Percentiles rank a stretch among this genome's conserved stretches.
Conservation (phyloP, 148 eudicot genomes). For the Fagopyrum tataricum region DNA sequence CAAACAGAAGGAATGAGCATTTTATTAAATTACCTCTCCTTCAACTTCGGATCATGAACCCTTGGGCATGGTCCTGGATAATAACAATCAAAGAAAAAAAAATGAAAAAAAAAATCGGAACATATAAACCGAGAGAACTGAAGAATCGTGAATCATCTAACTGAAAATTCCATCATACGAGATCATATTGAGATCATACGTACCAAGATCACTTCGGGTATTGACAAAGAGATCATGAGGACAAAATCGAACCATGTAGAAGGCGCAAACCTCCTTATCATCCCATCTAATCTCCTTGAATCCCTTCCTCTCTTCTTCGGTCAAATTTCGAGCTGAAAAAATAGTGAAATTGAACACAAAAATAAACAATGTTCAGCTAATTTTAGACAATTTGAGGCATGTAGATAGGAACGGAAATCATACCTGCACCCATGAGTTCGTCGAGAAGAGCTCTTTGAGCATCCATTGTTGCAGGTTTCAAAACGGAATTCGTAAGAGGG, state of each 20-base stretch:
- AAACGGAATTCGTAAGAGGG: background rate
- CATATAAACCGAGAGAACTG: background rate
- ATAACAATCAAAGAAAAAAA: background rate
- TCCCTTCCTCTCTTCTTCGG: constrained; percentile 91
- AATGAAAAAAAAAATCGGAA: background rate
- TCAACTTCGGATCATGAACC: constrained; percentile 85
- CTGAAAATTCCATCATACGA: background rate
- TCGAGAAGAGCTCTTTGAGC: constrained; percentile 98
- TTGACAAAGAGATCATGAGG: constrained; percentile 97
- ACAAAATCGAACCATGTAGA: constrained; percentile 93
- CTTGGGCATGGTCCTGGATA: constrained; percentile 73
- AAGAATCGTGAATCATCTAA: background rate
- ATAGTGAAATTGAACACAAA: no score
- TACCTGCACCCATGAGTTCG: constrained; percentile 99
- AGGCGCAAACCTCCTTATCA: constrained; percentile 80
- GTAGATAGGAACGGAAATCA: background rate
- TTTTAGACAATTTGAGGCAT: background rate
- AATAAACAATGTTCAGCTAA: background rate
- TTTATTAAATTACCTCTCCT: constrained; percentile 65
- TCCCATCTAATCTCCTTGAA: constrained; percentile 86
- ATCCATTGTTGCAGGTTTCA: constrained; percentile 45
- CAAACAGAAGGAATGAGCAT: background rate
- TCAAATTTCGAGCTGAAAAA: constrained; percentile 71
- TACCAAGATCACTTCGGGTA: constrained; percentile 94
- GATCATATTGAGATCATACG: background rate